Conservation (phyloP, 2,329 filamentous ascomycete species). For the Aspergillus pseudonomiae region DNA sequence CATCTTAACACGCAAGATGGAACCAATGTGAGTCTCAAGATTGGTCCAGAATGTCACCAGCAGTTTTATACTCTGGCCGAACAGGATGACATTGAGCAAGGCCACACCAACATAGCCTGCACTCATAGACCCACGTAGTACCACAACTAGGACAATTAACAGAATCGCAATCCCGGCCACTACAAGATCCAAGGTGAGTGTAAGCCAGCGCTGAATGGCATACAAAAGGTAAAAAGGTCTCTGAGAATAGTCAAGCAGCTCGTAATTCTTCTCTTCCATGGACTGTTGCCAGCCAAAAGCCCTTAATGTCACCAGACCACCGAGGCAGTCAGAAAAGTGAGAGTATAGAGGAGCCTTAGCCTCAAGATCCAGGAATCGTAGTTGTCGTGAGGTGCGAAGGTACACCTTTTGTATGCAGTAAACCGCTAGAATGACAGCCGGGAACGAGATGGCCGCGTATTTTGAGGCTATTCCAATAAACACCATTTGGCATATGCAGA, state of each 20-base stretch:
- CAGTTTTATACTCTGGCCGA: conserved; percentile 55
- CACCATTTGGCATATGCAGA: conserved; percentile 49
- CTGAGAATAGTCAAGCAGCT: conserved; percentile 58
- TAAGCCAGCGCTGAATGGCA: conserved; percentile 62
- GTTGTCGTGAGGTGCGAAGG: conserved; percentile 62
- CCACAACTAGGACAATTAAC: conserved; percentile 54
- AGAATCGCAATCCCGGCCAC: conserved; percentile 53
- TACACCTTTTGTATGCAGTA: conserved; percentile 61
- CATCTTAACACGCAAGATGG: conserved; percentile 58
- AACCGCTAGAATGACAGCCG: conserved; percentile 50
- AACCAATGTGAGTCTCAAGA: conserved; percentile 62
- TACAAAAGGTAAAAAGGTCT: conserved; percentile 61
- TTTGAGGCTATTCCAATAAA: conserved; percentile 53
- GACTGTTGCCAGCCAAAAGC: conserved; percentile 59
- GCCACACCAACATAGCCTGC: conserved; percentile 57
- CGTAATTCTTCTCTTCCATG: conserved; percentile 50
- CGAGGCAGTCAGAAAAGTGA: conserved; percentile 60
- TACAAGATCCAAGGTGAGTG: conserved; percentile 53
- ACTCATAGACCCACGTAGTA: conserved; percentile 45
- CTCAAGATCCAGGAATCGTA: conserved; percentile 64
- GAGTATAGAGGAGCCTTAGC: conserved; percentile 62
- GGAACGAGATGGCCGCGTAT: conserved; percentile 55
- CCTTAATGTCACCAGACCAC: conserved; percentile 58
- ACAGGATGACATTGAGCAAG: conserved; percentile 56
- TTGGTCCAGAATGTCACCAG: conserved; percentile 59